phyloP scores from a whole-genome alignment of 306 rosid species.

The Vicia faba region DNA sequence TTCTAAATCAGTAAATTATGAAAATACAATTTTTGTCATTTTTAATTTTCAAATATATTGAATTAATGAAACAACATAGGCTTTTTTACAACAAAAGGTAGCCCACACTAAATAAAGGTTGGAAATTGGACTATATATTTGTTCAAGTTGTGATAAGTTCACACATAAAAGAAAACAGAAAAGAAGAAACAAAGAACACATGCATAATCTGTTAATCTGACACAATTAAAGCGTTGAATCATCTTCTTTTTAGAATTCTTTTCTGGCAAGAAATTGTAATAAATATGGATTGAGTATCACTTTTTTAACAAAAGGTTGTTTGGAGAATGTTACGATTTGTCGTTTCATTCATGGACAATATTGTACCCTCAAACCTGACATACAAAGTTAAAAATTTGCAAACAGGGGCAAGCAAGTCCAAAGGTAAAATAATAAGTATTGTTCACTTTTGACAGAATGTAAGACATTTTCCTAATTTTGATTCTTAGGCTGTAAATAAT shows the following conservation, averaged over 20 bases:
- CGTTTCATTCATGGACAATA: conserved; percentile 39
- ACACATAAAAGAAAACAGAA: not conserved
- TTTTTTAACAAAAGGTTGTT: conserved; percentile 12
- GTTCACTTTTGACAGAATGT: not conserved
- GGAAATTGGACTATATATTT: not conserved
- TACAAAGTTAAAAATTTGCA: conserved; percentile 40
- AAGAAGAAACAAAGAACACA: conserved; percentile 20
- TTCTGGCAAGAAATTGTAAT: conserved; percentile 6
- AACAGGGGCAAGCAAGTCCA: conserved; percentile 36
- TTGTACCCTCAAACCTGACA: conserved; percentile 44
- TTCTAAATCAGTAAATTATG: too few species aligned
- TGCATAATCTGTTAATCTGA: conserved; percentile 13
- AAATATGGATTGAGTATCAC: not conserved
- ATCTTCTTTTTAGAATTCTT: conserved; percentile 23
- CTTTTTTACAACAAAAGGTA: not conserved
- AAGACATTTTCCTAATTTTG: not conserved
- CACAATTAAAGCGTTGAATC: conserved; percentile 33
- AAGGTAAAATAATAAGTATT: not conserved
- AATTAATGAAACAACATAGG: not conserved
- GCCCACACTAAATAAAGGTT: conserved; percentile 8
- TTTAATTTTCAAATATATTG: too few species aligned
- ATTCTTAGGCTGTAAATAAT: not conserved
- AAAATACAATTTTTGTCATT: too few species aligned
- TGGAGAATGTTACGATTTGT: conserved; percentile 31
- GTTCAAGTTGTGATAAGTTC: conserved; percentile 1